Evolutionary conservation across 2,329 filamentous ascomycete species (phyloP), one percentile per base, ranked within the genome.

Genomic region (Venturia aucupariae): DNA sequence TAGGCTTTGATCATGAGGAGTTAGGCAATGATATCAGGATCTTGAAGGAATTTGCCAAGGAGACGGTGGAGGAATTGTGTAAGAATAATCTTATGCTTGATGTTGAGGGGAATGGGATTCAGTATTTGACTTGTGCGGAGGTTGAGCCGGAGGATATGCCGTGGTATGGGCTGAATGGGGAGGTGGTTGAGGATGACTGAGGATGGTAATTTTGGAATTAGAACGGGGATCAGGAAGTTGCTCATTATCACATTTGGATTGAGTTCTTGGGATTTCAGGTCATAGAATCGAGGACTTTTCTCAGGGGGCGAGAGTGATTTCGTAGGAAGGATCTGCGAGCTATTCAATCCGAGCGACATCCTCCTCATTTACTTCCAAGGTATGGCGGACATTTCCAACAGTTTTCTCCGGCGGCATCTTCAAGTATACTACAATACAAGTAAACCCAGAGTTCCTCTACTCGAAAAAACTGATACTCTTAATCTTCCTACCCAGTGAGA

Each of bases 11-110:
- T 32, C 22, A 27, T 11, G 39, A 42, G 13, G 60, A 61, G 24
- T 19, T 61, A 13, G 39, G 7, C n/a, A 35, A 32, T 6, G 60
- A 61, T 35, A 11, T 61, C 6, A 15, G 17, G 35, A 44, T 32
- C 19, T 30, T 61, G n/a, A 44, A 44, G 15, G 60, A 44, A 10
- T 61, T 27, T 61, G 60, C 60, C 7, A 61, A 15, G 27, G 41
- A 11, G 2, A 27, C 60, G 17, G 60, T 61, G 38, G 27, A 42
- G 27, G 35, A 30, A 17, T 10, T 61, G 11, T 61, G 60, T n/a
- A 35, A 30, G 60, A 61, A 46, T 48, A 13, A 48, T 13, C 22
- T 61, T 1, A 61, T 61, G 60, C 41, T 61, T n/a, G 60, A 61
- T 27, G 60, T 61, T 11, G 60, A 46, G 42, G 41, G n/a, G 35